Conservation (phyloP, 2,329 filamentous ascomycete genomes). For the Venturia pyrina region DNA sequence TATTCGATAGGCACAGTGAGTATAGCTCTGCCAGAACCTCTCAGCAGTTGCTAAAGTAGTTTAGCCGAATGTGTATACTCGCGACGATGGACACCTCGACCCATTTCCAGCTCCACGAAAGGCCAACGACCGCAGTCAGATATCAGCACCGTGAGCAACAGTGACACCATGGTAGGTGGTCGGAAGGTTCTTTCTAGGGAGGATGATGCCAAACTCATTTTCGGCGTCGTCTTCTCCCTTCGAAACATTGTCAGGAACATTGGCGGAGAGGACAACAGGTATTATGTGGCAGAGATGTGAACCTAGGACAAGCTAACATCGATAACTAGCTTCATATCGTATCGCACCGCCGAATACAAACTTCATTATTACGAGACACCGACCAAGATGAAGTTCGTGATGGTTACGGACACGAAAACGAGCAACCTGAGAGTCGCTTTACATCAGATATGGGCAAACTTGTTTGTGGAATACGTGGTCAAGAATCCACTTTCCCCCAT, state of each 20-base stretch:
- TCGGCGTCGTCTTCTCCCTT: slow-evolving; percentile 91
- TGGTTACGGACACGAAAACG: slow-evolving; percentile 84
- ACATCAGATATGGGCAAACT: slow-evolving; percentile 96
- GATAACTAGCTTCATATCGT: slow-evolving; percentile 68
- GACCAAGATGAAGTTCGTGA: slow-evolving; percentile 88
- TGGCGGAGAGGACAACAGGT: slow-evolving; percentile 78
- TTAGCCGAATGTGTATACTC: slow-evolving; percentile 96
- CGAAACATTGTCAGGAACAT: slow-evolving; percentile 96
- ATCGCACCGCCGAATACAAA: slow-evolving; percentile 90
- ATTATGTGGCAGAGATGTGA: slow-evolving; percentile 15
- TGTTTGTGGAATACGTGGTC: slow-evolving; percentile 87
- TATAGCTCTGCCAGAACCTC: slow-evolving; percentile 12
- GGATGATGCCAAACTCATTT: slow-evolving; percentile 94
- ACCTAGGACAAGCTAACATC: not conserved
- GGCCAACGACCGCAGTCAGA: slow-evolving; percentile 40
- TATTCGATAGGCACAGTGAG: slow-evolving; percentile 96
- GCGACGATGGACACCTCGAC: slow-evolving; percentile 64
- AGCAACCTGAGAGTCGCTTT: slow-evolving; percentile 87
- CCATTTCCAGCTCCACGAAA: slow-evolving; percentile 36
- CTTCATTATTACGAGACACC: slow-evolving; percentile 98
- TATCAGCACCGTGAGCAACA: slow-evolving; percentile 36
- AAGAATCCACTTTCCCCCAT: slow-evolving; percentile 54
- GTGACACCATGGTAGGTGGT: slow-evolving; percentile 21
- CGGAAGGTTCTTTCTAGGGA: slow-evolving; percentile 43
- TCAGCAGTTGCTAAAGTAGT: slow-evolving; percentile 8